Percentiles rank a stretch among this genome's conserved stretches.
These are phyloP conservation scores for Penicillium sp. DNA, from an alignment of 2,329 filamentous ascomycete species.

Conservation along the genomic window DNA sequence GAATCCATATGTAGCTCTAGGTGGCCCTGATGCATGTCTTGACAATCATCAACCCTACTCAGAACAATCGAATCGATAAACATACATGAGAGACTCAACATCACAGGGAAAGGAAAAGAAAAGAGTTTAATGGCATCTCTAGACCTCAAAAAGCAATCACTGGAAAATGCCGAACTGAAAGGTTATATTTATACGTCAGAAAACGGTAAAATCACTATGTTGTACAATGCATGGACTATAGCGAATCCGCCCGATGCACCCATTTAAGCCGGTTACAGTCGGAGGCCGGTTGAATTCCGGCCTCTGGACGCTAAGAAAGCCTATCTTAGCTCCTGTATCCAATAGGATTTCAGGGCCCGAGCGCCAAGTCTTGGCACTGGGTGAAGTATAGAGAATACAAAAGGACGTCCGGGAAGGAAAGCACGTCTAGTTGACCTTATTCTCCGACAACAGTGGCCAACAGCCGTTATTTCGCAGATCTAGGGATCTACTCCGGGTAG, in stretches of 20 bases:
- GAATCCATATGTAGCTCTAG: background rate
- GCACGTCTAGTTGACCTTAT: background rate
- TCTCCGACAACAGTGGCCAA: background rate
- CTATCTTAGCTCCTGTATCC: slow-evolving; percentile 19
- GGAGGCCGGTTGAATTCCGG: slow-evolving; percentile 44
- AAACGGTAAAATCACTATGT: background rate
- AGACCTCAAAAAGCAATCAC: background rate
- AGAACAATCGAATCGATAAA: background rate
- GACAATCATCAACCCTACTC: background rate
- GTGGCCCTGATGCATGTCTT: background rate
- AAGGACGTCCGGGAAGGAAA: slow-evolving; percentile 12
- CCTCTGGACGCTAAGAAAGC: slow-evolving; percentile 32
- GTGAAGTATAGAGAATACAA: slow-evolving; percentile 21
- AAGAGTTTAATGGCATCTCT: background rate
- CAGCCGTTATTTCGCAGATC: background rate
- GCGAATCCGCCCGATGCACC: slow-evolving; percentile 6
- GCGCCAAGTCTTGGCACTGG: slow-evolving; percentile 18
- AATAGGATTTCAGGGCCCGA: slow-evolving; percentile 17
- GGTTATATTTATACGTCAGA: background rate
- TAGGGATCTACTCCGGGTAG: background rate
- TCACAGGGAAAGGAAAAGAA: background rate
- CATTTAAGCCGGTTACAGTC: slow-evolving; percentile 27
- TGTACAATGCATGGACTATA: background rate
- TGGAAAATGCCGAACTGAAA: background rate
- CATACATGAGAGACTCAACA: too few relatives aligned